Evolutionary conservation across 805 yeast species (phyloP), one percentile per base, ranked within the genome.

Genomic region (Wickerhamiella occidentalis): DNA sequence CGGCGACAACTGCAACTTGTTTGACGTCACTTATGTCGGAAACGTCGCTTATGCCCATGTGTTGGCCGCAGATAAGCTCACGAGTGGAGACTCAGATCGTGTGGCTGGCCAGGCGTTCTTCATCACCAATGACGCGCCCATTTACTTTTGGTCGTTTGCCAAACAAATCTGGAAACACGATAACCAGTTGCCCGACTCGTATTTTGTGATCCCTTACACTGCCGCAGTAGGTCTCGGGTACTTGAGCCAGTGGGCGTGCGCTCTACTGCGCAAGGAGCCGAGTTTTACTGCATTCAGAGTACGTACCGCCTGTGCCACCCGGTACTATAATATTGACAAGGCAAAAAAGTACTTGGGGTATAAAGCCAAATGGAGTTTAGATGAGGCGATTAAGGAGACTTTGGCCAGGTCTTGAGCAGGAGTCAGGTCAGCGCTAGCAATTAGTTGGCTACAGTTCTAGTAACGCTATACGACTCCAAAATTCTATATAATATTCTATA

Each of bases 1-100:
- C 45, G 98, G 99, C 56, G 94, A 86, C 63, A 92, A 92, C 68
- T 79, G 84, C 64, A 92, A 92, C 62, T 67, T 92, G 50, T 92
- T 90, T 60, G 99, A 92, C 64, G 88, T 95, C 85, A 86, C 97
- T 0, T 92, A 87, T 61, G 97, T 82, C n/a, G 97, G 96, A 11
- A 92, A 92, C 66, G 97, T 94, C 36, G 97, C 98, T 0, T 94
- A 87, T 65, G 82, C 96, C 8, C 99, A 92, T 64, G 90, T 90
- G 8, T 69, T 92, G 46, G 98, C 97, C 1, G 94, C 96, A 5
- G 69, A 82, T 59, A 80, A 80, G 64, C 64, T 88, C 17, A 64
- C 85, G 17, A 19, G 13, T 7, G 38, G 11, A 8, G 49, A 18
- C 8, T 68, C 74, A 8, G 51, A 58, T 0, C 54, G 60, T 23